A percentile compares a stretch with the other conserved stretches of the same genome.
Conservation (phyloP, 495 filamentous ascomycete species). For the Lasiosphaeriaceae sp. region DNA sequence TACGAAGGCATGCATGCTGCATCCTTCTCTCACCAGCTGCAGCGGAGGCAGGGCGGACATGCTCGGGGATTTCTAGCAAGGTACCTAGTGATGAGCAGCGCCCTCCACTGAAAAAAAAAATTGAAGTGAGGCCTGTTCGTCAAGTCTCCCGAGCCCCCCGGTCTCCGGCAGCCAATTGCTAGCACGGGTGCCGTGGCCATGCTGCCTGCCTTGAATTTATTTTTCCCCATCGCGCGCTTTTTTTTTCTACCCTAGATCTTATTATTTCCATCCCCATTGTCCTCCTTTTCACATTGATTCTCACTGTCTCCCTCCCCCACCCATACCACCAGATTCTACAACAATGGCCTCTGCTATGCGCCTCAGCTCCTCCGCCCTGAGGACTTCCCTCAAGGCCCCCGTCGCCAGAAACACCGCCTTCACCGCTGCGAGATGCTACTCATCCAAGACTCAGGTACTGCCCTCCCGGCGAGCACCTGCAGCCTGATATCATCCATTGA, state of each 20-base stretch:
- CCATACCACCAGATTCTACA: constrained; percentile 16
- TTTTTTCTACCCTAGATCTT: constrained; percentile 20
- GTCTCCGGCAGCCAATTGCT: constrained; percentile 11
- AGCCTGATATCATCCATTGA: constrained; percentile 27
- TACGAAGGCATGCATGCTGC: no score
- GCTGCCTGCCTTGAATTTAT: constrained; percentile 3
- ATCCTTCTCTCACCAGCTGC: no score
- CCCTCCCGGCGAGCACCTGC: constrained; percentile 13
- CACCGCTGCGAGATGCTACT: constrained; percentile 84
- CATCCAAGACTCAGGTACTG: constrained; percentile 80
- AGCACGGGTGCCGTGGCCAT: constrained; percentile 18
- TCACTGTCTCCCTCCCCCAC: constrained; percentile 9
- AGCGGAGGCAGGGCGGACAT: no score
- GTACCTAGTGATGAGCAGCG: no score
- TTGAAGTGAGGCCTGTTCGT: no score
- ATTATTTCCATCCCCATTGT: constrained; percentile 16
- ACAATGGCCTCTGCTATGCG: constrained; percentile 78
- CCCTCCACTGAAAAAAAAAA: no score
- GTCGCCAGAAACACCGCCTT: constrained; percentile 63
- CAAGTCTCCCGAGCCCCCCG: constrained; percentile 6
- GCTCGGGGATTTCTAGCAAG: no score
- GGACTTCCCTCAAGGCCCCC: constrained; percentile 63
- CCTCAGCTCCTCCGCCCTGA: constrained; percentile 69
- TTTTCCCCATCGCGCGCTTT: constrained; percentile 21
- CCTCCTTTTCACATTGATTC: constrained; percentile 4